Base-by-base conservation (phyloP, 1,284 basidiomycete genomes). In the Pseudozyma thailandica region DNA sequence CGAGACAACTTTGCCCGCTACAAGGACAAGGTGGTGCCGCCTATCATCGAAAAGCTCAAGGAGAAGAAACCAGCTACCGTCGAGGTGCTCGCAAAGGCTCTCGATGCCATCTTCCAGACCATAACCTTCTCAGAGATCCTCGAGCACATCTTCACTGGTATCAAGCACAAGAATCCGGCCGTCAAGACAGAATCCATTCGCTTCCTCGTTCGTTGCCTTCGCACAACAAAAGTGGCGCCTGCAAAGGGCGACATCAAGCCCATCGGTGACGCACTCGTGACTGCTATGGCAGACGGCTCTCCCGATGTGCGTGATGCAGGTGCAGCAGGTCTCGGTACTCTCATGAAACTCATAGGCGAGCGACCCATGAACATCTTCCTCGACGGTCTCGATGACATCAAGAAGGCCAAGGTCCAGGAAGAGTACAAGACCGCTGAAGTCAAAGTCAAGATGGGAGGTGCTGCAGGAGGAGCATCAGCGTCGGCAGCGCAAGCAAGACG, bases 271-370 rank as follows among this genome's bases (percentile, higher is more conserved):
- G 86, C 88, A 2, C 87, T 98, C 6, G 89, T 91, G 4, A 81
- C 85, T 1, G 87, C 95, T 3, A 87, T 97, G 21, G 91, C 92
- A 82, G 96, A 99, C 82, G 89, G 92, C 9, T 90, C 90, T 58
- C 94, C 93, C 80, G 92, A 92, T 27, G 93, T 96, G 21, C 89
- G 96, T 47, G 91, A 91, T 61, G 92, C 94, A 57, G 92, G 94
- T 16, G 94, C 94, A 0, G 87, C 88, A 33, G 92, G 90, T 75
- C 86, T 98, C 28, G 96, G 95, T 9, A 91, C 90, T 0, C 85
- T 98, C 72, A 95, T 96, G 92, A 97, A 93, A 86, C 94, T 98
- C 86, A 89, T 98, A 13, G 96, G 96, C 23, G 95, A 98, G 83
- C 87, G 96, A 26, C 90, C 92, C 12, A 88, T 99, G 68, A 93